Evolutionary conservation across 2,329 filamentous ascomycete species (phyloP).

Genomic region (Calonectria honghensis): DNA sequence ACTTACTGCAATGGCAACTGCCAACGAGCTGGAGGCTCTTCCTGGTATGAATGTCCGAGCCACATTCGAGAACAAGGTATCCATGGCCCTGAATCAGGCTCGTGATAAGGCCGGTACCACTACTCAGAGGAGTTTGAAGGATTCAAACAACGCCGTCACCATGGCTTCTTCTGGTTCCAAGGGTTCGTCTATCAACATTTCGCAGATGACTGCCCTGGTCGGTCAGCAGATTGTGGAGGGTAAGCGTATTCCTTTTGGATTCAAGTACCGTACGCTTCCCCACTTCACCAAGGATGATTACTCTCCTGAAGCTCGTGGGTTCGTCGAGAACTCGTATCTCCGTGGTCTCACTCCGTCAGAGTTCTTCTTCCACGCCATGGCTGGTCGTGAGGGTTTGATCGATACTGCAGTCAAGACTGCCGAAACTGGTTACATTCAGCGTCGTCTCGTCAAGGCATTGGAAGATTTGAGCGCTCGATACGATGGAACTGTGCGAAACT

Average conservation of each 20-base stretch:
- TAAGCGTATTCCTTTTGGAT: conserved; percentile 98
- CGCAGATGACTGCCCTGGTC: conserved; percentile 98
- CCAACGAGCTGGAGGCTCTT: conserved; percentile 91
- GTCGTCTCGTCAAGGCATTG: conserved; percentile 96
- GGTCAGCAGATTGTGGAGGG: conserved; percentile 99
- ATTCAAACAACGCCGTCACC: conserved; percentile 95
- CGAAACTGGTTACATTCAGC: conserved; percentile 99
- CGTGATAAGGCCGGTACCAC: conserved; percentile 97
- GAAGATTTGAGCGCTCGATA: conserved; percentile 99
- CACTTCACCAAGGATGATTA: conserved; percentile 99
- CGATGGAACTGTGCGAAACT: conserved; percentile 97
- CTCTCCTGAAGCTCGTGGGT: conserved; percentile 95
- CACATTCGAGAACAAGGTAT: conserved; percentile 98
- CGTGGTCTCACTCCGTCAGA: conserved; percentile 95
- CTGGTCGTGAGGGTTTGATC: conserved; percentile 99
- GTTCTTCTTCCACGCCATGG: conserved; percentile 99
- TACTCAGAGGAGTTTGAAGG: conserved; percentile 93
- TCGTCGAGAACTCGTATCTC: conserved; percentile 98
- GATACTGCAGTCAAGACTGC: conserved; percentile 99
- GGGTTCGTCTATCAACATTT: conserved; percentile 99
- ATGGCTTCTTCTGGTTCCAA: conserved; percentile 99
- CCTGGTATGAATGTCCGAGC: conserved; percentile 99
- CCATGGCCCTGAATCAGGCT: conserved; percentile 93
- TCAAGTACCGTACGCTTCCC: conserved; percentile 97
- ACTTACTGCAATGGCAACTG: conserved; percentile 86